Base-by-base conservation (phyloP, 2,329 filamentous ascomycete genomes). In the Drechslerella coelobrocha region DNA sequence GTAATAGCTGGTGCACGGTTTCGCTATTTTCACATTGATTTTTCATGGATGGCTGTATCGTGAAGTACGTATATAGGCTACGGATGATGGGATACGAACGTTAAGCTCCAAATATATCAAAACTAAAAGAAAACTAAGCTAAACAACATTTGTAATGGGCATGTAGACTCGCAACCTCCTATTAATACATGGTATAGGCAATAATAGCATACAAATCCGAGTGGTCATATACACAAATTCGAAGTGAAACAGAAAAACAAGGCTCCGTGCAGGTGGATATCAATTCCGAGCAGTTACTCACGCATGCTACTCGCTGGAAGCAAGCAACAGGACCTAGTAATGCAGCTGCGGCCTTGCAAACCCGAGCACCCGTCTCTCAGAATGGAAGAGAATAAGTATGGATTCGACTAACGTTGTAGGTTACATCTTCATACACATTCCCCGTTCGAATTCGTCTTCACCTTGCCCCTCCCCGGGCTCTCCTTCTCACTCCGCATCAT, bases 161-260 rank as follows among this genome's bases (percentile, higher is more conserved):
- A 17, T 31, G 29, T 60, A 61, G 43, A 57, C 23, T 61, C 50
- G 56, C 51, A 68, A 8, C 48, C 55, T 57, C 31, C 59, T 71
- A 71, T 60, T 63, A 71, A 60, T 71, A 71, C 66, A 71, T 71
- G 66, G 66, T 71, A 71, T 71, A 47, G 37, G 37, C 10, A 50
- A 21, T 4, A 27, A 61, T 17, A 39, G 41, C 61, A 48, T 4
- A 8, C 6, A 43, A 39, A 41, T 34, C 48, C 47, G 53, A 63
- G 54, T 41, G 62, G 60, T 47, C 63, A 59, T 71, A 62, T 63
- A 60, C 53, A 60, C 59, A 52, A 59, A 48, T 14, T 17, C 24
- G 37, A 53, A 34, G 39, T 59, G 23, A 34, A 37, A 48, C 39
- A 29, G 31, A 39, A 41, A 24, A 54, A 37, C 39, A 52, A 29